phyloP scores from a whole-genome alignment of 352 stramenopile species.

The Globisporangium middletonii region DNA sequence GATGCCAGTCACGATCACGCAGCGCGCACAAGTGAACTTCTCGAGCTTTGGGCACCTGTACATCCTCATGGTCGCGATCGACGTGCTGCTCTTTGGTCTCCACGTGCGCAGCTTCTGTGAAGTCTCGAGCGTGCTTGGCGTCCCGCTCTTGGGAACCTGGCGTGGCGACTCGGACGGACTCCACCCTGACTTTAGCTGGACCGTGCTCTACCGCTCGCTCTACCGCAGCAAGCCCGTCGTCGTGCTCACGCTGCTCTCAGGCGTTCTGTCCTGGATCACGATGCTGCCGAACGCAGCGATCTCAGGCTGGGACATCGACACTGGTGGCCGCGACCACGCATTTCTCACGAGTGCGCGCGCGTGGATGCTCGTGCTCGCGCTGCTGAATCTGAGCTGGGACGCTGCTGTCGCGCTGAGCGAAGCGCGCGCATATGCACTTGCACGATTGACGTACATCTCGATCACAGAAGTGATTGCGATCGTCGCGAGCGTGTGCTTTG shows the following conservation, averaged over 20 bases:
- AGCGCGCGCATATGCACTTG: slow-evolving; percentile 32
- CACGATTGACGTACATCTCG: slow-evolving; percentile 31
- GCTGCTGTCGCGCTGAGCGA: slow-evolving; percentile 24
- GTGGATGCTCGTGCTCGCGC: slow-evolving; percentile 44
- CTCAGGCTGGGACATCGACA: slow-evolving; percentile 30
- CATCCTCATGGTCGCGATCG: slow-evolving; percentile 29
- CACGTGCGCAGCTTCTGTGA: slow-evolving; percentile 30
- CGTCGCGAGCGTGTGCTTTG: slow-evolving; percentile 18
- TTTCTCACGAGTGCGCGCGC: slow-evolving; percentile 30
- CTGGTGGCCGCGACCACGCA: slow-evolving; percentile 14
- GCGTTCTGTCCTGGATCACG: slow-evolving; percentile 43
- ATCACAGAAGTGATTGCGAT: slow-evolving; percentile 30
- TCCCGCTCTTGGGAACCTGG: slow-evolving; percentile 9
- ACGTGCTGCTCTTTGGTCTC: slow-evolving; percentile 26
- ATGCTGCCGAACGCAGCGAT: slow-evolving; percentile 40
- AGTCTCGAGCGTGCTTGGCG: slow-evolving; percentile 24
- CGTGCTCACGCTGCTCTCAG: slow-evolving; percentile 34
- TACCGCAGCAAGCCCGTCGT: slow-evolving; percentile 38
- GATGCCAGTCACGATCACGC: slow-evolving; percentile 14
- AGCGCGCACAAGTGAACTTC: slow-evolving; percentile 38
- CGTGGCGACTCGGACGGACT: slow-evolving; percentile 1
- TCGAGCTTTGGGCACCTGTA: slow-evolving; percentile 51
- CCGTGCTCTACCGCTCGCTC: slow-evolving; percentile 43
- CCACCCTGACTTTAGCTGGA: slow-evolving; percentile 28
- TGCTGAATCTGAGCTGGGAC: slow-evolving; percentile 33